phyloP scores from a whole-genome alignment of 2,329 filamentous ascomycete genomes.

The Dryadomyces quercivorus region DNA sequence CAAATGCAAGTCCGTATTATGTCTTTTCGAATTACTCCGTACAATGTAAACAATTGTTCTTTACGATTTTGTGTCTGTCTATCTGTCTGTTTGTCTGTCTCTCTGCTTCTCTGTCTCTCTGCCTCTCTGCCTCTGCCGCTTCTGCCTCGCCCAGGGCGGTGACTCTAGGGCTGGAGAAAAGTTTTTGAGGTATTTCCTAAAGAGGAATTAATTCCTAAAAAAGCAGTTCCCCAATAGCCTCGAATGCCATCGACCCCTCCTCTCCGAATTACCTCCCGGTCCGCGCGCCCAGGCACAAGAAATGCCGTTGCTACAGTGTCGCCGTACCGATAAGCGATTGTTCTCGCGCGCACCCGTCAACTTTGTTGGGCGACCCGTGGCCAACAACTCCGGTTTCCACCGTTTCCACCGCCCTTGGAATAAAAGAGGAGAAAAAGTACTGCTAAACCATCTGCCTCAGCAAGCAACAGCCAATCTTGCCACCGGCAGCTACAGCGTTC shows the following conservation, averaged over 20 bases:
- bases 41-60: too few relatives aligned
- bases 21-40: too few relatives aligned
- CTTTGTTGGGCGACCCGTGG: neutral
- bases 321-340: constrained; percentile 9
- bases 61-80: too few relatives aligned
- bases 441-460: neutral
- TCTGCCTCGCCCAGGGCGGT: too few relatives aligned
- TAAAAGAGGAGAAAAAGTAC: neutral
- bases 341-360: too few relatives aligned
- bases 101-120: neutral
- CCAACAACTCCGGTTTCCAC: neutral
- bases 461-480: neutral
- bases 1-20: too few relatives aligned
- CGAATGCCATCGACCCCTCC: neutral
- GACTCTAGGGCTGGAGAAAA: neutral
- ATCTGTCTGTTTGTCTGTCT: too few relatives aligned
- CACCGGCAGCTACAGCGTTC: neutral
- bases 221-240: neutral
- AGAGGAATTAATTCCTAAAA: constrained; percentile 4
- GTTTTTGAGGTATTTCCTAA: constrained; percentile 1
- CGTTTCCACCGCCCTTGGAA: neutral
- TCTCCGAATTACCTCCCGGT: neutral
- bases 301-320: constrained; percentile 6
- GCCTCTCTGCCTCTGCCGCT: neutral
- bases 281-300: neutral